phyloP scores from a whole-genome alignment of 129 eudicot species.

The Lonicera japonica region DNA sequence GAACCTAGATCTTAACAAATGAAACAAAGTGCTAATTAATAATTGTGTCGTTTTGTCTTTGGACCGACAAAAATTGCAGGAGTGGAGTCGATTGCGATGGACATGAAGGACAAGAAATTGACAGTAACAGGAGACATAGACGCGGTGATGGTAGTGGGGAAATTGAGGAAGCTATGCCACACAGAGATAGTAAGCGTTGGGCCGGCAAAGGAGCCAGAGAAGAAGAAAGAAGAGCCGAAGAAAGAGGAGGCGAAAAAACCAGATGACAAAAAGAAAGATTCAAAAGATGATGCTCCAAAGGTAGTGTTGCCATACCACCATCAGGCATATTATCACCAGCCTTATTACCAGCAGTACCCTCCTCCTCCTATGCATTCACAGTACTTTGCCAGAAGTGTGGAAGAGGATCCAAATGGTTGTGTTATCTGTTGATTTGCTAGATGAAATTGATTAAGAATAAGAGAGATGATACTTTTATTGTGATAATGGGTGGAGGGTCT shows the following conservation, averaged over 20 bases:
- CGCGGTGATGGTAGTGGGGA: constrained; percentile 57
- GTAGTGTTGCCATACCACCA: constrained; percentile 8
- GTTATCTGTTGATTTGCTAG: constrained; percentile 42
- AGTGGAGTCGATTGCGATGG: constrained; percentile 64
- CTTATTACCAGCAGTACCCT: constrained; percentile 6
- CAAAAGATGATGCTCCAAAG: constrained; percentile 11
- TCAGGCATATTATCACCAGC: constrained; percentile 17
- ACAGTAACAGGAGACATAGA: constrained; percentile 78
- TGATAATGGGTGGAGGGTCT: constrained; percentile 22
- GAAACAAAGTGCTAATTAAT: too few relatives aligned
- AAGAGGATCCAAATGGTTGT: constrained; percentile 71
- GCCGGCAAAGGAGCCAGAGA: constrained; percentile 88
- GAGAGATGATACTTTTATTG: constrained; percentile 16
- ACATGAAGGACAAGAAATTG: constrained; percentile 68
- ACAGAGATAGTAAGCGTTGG: constrained; percentile 74
- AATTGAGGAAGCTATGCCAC: constrained; percentile 59
- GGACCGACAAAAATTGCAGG: constrained; percentile 31
- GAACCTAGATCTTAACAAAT: too few relatives aligned
- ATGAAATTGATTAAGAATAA: not conserved
- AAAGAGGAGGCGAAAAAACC: constrained; percentile 34
- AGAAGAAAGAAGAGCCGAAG: constrained; percentile 49
- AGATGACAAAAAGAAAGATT: constrained; percentile 38
- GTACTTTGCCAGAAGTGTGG: constrained; percentile 32
- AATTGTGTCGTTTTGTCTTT: not conserved
- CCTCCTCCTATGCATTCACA: not conserved